Evolutionary conservation across 2,329 filamentous ascomycete species (phyloP), one percentile per base, ranked within the genome.

Genomic region (Xylaria sp.): DNA sequence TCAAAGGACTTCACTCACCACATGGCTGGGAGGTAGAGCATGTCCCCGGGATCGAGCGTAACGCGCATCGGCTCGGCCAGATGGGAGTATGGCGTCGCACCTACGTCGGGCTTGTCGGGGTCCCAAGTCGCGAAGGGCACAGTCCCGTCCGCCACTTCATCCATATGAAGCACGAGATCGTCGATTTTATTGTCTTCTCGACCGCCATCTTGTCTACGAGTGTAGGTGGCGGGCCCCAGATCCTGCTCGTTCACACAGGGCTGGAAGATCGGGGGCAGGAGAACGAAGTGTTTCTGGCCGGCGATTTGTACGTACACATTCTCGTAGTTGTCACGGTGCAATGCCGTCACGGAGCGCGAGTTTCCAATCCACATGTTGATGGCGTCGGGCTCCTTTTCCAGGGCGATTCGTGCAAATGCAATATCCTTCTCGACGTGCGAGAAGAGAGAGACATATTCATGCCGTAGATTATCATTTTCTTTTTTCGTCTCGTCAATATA

Each of bases 281-380:
- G 77, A 0, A 86, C 81, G 66, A 94, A 94, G 66, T 89, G 84
- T 71, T 94, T 94, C 58, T 76, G 75, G 0, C 90, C 91, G 0
- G 85, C 72, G 11, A 93, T 73, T 68, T 93, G 90, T 1, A 91
- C 87, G 71, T 92, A 94, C 0, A 94, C 80, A 71, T 94, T 94
- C 72, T 94, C 90, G 72, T 92, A 93, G 68, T 89, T 89, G 74
- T 94, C 91, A 68, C 88, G 89, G 75, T 94, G 91, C 57, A 92
- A 73, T 0, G 88, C 86, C 0, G 90, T 92, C 1, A 83, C 79
- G 30, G 86, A 89, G 44, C 78, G 78, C 1, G 84, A 83, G 74
- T 90, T 89, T 57, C 90, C 90, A 54, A 94, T 85, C 90, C 90
- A 93, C 68, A 94, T 79, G 70, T 94, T 94, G 62, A 91, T 82